A percentile compares a stretch with the other conserved stretches of the same genome.
phyloP scores from a whole-genome alignment of 2,329 filamentous ascomycete genomes.

The Calonectria naviculata region DNA sequence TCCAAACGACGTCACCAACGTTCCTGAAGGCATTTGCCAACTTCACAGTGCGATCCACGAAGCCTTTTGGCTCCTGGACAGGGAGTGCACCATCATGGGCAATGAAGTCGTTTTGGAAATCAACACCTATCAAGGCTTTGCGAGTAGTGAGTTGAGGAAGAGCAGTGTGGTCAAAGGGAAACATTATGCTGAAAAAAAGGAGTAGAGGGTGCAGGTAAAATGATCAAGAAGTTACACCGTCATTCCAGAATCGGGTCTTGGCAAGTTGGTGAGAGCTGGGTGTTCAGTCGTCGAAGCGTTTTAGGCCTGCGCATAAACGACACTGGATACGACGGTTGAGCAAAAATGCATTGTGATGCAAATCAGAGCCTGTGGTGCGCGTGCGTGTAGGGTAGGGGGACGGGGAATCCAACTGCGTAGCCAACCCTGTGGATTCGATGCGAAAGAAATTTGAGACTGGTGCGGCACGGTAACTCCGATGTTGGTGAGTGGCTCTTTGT shows the following conservation, averaged over 20 bases:
- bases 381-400: conserved; percentile 10
- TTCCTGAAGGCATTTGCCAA: conserved; percentile 80
- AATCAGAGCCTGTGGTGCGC: conserved; percentile 17
- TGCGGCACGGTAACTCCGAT: not conserved
- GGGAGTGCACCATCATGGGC: conserved; percentile 74
- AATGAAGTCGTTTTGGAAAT: conserved; percentile 92
- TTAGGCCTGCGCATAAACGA: conserved; percentile 25
- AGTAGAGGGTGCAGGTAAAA: not conserved
- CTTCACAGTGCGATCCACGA: conserved; percentile 73
- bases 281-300: not conserved
- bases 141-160: conserved; percentile 69
- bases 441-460: not conserved
- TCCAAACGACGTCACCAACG: conserved; percentile 82
- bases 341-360: conserved; percentile 31
- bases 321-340: conserved; percentile 22
- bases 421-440: conserved; percentile 4
- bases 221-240: not conserved
- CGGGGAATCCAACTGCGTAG: not conserved
- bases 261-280: not conserved
- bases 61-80: conserved; percentile 71
- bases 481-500: not conserved
- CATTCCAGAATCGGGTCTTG: conserved; percentile 7
- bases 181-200: conserved; percentile 51
- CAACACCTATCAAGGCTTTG: conserved; percentile 82
- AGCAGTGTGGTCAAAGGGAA: conserved; percentile 66